Conservation (phyloP, 75 land plant species). For the Selaginella tamariscina region DNA sequence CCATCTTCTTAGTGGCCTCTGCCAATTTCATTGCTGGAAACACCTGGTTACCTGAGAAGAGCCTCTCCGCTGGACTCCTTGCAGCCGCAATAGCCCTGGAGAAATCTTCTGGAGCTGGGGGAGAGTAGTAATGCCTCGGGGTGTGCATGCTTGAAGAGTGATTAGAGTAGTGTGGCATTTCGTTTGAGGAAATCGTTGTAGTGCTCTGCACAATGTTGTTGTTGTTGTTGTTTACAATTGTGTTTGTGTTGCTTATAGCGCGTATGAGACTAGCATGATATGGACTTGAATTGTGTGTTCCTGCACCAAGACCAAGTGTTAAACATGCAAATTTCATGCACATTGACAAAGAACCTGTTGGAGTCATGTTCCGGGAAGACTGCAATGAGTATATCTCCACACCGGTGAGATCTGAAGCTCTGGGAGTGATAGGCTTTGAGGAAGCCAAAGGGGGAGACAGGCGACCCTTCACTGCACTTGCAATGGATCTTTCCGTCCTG, state of each 20-base stretch:
- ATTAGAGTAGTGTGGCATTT: neutral
- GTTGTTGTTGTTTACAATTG: neutral
- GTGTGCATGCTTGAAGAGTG: neutral
- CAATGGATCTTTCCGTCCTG: slow-evolving; percentile 7
- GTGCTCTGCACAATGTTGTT: neutral
- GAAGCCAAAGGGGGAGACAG: slow-evolving; percentile 23
- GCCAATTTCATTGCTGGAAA: neutral
- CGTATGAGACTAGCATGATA: neutral
- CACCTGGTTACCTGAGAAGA: neutral
- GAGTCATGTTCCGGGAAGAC: slow-evolving; percentile 16
- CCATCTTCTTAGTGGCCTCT: neutral
- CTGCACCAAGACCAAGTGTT: neutral
- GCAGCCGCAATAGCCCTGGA: neutral
- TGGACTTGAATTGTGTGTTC: neutral
- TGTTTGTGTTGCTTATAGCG: no score
- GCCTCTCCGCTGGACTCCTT: neutral
- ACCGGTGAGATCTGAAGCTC: slow-evolving; percentile 72
- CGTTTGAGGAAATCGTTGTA: neutral
- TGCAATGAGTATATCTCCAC: slow-evolving; percentile 70
- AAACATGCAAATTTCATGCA: no score
- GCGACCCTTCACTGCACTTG: neutral
- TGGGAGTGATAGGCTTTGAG: slow-evolving; percentile 43
- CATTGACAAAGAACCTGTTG: slow-evolving; percentile 1
- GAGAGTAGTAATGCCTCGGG: neutral
- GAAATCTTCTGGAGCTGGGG: no score